Evolutionary conservation across 768 basidiomycete species (phyloP).

Genomic region (Suillus discolor): DNA sequence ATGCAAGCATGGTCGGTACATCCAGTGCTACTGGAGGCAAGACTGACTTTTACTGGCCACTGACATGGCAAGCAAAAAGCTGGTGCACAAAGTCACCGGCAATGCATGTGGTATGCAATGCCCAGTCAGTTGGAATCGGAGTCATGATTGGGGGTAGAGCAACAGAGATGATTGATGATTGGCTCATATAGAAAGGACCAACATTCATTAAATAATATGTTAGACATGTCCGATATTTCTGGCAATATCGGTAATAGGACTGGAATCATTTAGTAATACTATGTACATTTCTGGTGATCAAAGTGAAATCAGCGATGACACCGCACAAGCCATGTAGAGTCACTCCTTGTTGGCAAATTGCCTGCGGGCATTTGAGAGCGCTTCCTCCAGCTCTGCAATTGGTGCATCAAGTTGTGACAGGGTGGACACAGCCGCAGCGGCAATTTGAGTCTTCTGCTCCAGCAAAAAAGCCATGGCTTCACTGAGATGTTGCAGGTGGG

Average conservation of each 20-base stretch:
- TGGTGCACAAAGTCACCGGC: not conserved
- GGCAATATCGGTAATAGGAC: too few relatives aligned
- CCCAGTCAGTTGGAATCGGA: not conserved
- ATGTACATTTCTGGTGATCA: not conserved
- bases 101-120: not conserved
- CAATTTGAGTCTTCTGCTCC: not conserved
- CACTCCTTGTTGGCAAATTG: not conserved
- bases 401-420: not conserved
- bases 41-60: not conserved
- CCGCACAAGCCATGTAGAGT: fast-evolving
- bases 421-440: not conserved
- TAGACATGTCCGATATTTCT: too few relatives aligned
- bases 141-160: not conserved
- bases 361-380: fast-evolving
- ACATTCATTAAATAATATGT: too few relatives aligned
- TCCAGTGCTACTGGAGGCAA: not conserved
- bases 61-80: not conserved
- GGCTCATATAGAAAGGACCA: too few relatives aligned
- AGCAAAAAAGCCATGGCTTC: not conserved
- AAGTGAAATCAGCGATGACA: too few relatives aligned
- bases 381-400: not conserved
- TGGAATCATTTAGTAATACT: too few relatives aligned
- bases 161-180: too few relatives aligned
- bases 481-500: not conserved
- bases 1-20: not conserved